Base-by-base conservation (phyloP, 805 yeast species). In the Teunomyces panamensis region DNA sequence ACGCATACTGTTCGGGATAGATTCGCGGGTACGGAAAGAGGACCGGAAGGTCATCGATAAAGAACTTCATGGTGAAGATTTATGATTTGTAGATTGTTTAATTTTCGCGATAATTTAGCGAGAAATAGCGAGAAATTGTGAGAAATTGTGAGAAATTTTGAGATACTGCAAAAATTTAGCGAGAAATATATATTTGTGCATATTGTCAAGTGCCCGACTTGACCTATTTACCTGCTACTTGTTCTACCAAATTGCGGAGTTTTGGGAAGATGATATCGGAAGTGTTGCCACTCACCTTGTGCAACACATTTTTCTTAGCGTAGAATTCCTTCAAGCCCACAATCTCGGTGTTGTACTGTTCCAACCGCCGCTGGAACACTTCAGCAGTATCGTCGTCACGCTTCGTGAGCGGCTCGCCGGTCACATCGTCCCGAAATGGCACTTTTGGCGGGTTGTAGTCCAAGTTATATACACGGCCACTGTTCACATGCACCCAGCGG, bases 1-100 rank as follows among this genome's bases (percentile, higher is more conserved):
- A 94, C 30, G 91, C 94, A 75, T 94, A 94, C 65, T 94, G 99
- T 69, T 94, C 99, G 2, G 99, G 99, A 64, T 94, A 94, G 47
- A 94, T 92, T 60, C 89, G 79, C 2, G 98, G 98, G 65, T 94
- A 94, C 11, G 99, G 99, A 65, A 94, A 94, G 46, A 89, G 75
- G 30, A 94, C 96, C 16, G 98, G 98, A 51, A 94, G 73, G 68
- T 94, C 99, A 72, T 92, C 99, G 52, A 94, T 94, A 65, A 68
- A 87, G 74, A 94, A 94, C 72, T 88, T 89, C 78, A 73, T 73
- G 42, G 8, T 30, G 13, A 26, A 17, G 39, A 20, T 20, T 20
- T 4, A 20, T 20, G 24, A 20, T 20, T 20, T 20, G 24, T 20
- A 20, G 24, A 20, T 20, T 20, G 24, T 4, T 20, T 20, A 20